Conservation (phyloP, 441 rosid genomes). For the Erodium texanum region DNA sequence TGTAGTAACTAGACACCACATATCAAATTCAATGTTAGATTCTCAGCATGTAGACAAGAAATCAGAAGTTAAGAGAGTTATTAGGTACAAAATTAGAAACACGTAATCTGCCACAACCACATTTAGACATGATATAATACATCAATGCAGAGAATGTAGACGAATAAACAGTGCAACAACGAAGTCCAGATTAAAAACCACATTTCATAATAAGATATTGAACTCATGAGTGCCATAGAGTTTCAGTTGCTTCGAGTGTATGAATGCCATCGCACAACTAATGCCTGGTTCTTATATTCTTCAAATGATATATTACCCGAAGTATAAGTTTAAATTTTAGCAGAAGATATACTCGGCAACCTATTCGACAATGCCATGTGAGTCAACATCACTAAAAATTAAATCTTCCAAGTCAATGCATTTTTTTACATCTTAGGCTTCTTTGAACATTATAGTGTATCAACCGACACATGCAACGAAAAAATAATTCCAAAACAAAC, state of each 20-base stretch:
- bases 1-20: slow-evolving; percentile 6
- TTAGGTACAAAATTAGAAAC: too few relatives aligned
- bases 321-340: too few relatives aligned
- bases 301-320: too few relatives aligned
- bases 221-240: not conserved
- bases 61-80: too few relatives aligned
- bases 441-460: not conserved
- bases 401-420: not conserved
- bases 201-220: not conserved
- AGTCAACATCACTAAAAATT: not conserved
- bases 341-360: not conserved
- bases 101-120: not conserved
- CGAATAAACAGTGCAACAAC: slow-evolving; percentile 1
- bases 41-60: not conserved
- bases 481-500: too few relatives aligned
- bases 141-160: not conserved
- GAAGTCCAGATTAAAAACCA: not conserved
- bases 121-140: not conserved
- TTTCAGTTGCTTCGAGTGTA: too few relatives aligned
- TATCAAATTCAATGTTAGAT: slow-evolving; percentile 6
- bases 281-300: not conserved
- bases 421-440: not conserved
- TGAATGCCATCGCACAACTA: not conserved
- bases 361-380: not conserved
- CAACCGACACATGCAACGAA: not conserved